Percentiles rank a stretch among this genome's conserved stretches.
phyloP scores from a whole-genome alignment of 2,329 filamentous ascomycete species.

The Ascochyta clinopodiicola region DNA sequence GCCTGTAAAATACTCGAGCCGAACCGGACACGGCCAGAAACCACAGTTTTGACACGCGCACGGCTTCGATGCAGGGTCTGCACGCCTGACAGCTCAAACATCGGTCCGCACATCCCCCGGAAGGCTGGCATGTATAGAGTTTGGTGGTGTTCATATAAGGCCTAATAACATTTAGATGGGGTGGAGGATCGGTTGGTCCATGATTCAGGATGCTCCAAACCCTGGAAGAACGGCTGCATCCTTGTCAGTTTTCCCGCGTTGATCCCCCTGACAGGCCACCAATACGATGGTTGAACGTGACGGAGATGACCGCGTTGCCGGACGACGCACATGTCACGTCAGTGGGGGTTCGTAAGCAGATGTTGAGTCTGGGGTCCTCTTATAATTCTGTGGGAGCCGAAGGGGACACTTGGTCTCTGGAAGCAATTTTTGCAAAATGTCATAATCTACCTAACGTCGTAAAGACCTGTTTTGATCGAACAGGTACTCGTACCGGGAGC shows the following conservation, averaged over 20 bases:
- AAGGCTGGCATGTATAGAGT: neutral
- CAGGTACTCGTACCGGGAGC: no score
- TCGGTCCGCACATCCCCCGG: neutral
- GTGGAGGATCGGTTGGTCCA: neutral
- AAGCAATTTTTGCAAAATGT: no score
- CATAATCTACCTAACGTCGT: no score
- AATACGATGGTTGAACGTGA: neutral
- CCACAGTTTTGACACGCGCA: neutral
- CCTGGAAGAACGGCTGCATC: neutral
- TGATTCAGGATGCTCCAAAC: neutral
- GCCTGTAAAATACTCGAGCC: neutral
- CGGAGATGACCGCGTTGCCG: neutral
- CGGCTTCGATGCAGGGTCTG: neutral
- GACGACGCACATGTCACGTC: no score
- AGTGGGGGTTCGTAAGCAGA: no score
- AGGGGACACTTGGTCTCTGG: no score
- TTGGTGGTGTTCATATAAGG: neutral
- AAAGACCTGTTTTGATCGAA: no score
- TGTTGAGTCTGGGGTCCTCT: no score
- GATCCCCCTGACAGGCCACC: conserved; percentile 3
- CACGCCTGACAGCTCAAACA: neutral
- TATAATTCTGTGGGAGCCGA: no score
- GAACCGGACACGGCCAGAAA: neutral
- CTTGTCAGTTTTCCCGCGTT: neutral
- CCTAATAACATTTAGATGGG: neutral